phyloP scores from a whole-genome alignment of 1,284 basidiomycete species.

The Melampsora americana region DNA sequence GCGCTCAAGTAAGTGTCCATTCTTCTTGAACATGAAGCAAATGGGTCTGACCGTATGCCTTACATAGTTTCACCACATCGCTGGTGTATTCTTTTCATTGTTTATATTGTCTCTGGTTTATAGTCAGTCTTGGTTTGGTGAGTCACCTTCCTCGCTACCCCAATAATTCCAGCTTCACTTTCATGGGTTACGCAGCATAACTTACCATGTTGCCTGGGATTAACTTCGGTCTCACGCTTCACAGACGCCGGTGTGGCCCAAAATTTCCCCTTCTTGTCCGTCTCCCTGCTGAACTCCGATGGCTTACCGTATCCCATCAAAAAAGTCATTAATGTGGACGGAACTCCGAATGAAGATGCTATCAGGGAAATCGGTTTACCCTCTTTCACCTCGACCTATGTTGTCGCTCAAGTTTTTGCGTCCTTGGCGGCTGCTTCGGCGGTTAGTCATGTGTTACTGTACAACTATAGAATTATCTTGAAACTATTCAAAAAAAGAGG shows the following conservation, averaged over 20 bases:
- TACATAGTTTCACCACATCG: slow-evolving; percentile 38
- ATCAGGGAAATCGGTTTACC: slow-evolving; percentile 18
- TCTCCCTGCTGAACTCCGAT: slow-evolving; percentile 17
- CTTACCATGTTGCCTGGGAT: background rate
- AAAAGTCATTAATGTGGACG: slow-evolving; percentile 17
- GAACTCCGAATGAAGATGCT: slow-evolving; percentile 24
- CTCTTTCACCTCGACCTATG: slow-evolving; percentile 11
- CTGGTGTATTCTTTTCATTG: slow-evolving; percentile 32
- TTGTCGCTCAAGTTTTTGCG: slow-evolving; percentile 11
- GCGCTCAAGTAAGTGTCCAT: slow-evolving; percentile 16
- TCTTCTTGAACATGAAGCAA: background rate
- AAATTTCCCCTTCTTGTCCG: slow-evolving; percentile 43
- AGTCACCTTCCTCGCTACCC: background rate
- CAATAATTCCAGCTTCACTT: background rate
- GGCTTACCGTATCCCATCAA: slow-evolving; percentile 36
- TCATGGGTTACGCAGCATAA: background rate
- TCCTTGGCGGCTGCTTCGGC: slow-evolving; percentile 9
- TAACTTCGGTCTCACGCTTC: background rate
- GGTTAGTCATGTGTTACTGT: slow-evolving; percentile 9
- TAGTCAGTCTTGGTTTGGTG: slow-evolving; percentile 43
- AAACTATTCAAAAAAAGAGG: slow-evolving; percentile 6
- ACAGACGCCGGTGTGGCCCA: slow-evolving; percentile 28
- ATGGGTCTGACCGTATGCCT: background rate
- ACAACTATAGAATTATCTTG: slow-evolving; percentile 11
- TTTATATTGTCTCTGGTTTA: slow-evolving; percentile 38